Conservation (phyloP, 73 alveolate species). For the Paramecium caudatum region DNA sequence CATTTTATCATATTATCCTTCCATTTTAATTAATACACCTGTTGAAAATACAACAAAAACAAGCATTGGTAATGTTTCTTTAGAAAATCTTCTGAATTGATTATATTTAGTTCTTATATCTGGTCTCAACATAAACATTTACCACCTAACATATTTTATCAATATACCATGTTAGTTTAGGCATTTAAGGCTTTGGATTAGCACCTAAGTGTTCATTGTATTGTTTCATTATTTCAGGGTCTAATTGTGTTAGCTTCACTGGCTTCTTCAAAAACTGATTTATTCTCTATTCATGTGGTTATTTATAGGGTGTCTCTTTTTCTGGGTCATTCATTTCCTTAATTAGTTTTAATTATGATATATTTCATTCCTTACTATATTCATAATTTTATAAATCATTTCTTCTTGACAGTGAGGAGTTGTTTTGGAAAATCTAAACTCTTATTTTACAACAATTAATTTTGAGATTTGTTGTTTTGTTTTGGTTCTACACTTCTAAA, state of each 20-base stretch:
- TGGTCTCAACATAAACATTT: constrained; percentile 5
- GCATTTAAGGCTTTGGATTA: not conserved
- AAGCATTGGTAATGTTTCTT: constrained; percentile 63
- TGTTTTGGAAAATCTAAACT: no score
- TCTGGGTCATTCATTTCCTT: not conserved
- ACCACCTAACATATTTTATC: not conserved
- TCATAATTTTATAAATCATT: no score
- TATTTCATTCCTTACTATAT: no score
- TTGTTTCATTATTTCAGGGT: constrained; percentile 30
- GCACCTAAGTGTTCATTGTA: not conserved
- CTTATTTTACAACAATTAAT: no score
- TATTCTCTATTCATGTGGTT: constrained; percentile 32
- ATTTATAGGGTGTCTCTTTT: not conserved
- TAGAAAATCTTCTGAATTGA: constrained; percentile 32
- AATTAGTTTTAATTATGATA: not conserved
- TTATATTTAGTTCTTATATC: constrained; percentile 3
- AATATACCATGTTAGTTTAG: not conserved
- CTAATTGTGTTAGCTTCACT: not conserved
- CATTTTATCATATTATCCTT: constrained; percentile 53
- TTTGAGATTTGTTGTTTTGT: not conserved
- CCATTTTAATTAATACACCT: constrained; percentile 19
- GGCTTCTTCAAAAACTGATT: constrained; percentile 5
- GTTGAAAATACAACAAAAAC: constrained; percentile 63
- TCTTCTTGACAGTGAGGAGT: no score
- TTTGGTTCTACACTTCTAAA: constrained; percentile 43